These are phyloP conservation scores for Kingdonia uniflora DNA, from an alignment of 164 flowering plant species.

Conservation along the genomic window DNA sequence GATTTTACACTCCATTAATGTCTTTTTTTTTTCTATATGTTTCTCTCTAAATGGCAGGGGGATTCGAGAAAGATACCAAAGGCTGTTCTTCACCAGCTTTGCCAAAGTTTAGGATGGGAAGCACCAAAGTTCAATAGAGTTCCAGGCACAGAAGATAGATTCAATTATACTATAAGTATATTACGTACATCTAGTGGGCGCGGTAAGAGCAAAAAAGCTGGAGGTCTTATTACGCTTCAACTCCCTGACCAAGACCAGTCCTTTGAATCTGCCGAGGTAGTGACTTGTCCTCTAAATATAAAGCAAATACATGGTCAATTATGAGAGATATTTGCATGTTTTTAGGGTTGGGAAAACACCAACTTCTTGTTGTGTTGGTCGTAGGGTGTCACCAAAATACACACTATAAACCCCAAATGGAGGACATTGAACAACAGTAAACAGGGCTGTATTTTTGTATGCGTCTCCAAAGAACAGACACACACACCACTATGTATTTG, in stretches of 20 bases:
- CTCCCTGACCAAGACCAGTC: constrained; percentile 50
- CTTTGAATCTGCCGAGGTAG: constrained; percentile 70
- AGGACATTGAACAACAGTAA: too few species aligned
- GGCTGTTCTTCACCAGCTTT: constrained; percentile 84
- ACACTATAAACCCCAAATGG: too few species aligned
- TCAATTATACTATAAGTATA: constrained; percentile 57
- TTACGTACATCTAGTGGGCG: constrained; percentile 83
- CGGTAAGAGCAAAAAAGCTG: constrained; percentile 87
- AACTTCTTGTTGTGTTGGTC: too few species aligned
- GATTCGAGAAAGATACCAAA: constrained; percentile 73
- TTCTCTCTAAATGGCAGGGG: constrained; percentile 41
- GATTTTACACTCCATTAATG: neutral
- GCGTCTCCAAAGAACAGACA: too few species aligned
- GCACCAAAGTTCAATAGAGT: constrained; percentile 78
- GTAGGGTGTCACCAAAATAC: too few species aligned
- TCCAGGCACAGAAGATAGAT: constrained; percentile 23
- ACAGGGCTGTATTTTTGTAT: too few species aligned
- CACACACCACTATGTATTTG: too few species aligned
- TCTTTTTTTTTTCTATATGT: constrained; percentile 1
- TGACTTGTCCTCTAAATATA: neutral
- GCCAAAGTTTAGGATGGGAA: constrained; percentile 86
- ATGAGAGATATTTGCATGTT: too few species aligned
- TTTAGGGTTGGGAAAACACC: too few species aligned
- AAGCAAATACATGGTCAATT: too few species aligned
- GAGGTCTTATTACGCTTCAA: constrained; percentile 68